Evolutionary conservation across 352 stramenopile genomes (phyloP), one percentile per base, ranked within the genome.

Genomic region (Phytophthora cactorum): DNA sequence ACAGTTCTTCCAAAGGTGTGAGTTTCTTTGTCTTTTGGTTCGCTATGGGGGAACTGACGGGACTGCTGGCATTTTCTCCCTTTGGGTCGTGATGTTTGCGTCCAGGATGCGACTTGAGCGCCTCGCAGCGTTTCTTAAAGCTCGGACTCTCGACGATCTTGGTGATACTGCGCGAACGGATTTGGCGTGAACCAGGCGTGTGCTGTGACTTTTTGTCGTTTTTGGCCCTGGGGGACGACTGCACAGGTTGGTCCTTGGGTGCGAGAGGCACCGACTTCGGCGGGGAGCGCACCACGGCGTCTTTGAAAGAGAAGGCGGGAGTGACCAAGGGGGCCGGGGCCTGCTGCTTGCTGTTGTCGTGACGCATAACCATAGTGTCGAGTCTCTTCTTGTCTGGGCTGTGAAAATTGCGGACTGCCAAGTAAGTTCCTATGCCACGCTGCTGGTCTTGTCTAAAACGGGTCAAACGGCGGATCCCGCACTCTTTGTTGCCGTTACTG

Each of bases 111-210:
- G 70, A 61, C 39, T 79, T 74, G 11, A 82, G 68, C 38, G 67
- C 74, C 45, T 82, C 74, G 49, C 74, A 82, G 34, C 74, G 70
- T n/a, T 77, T 82, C 47, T 77, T 77, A 39, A 82, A 82, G 39
- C 57, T 82, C 12, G 74, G 25, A 15, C 70, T 79, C 50, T 79
- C 66, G 1, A 79, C 71, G 43, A 82, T 79, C 36, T 82, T 78
- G 2, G 50, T 68, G 43, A 82, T 66, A 44, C 70, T 79, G 29
- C 73, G 70, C 3, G 74, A 82, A 0, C 74, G 74, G 57, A 75
- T 77, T 43, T 46, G 54, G 25, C 72, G 63, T 6, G 63, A 17
- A 17, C 27, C 54, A 0, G 31, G 36, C 4, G 53, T 15, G 11
- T 45, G 45, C 1, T 51, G 64, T 22, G 60, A 39, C 38, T 68